Base-by-base conservation (phyloP, 306 rosid genomes). In the Glycine tomentella region DNA sequence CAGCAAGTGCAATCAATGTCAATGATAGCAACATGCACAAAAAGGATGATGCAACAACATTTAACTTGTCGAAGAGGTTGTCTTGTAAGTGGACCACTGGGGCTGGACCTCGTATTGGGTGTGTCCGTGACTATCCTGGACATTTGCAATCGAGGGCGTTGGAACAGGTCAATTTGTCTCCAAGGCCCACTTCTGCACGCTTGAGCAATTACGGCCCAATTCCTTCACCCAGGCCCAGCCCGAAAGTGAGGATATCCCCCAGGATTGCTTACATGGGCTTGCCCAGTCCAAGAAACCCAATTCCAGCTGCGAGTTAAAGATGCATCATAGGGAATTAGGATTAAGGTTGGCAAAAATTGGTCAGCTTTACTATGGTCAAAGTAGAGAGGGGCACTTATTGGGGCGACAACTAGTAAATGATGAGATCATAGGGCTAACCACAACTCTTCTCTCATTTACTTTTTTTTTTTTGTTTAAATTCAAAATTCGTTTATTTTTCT, bases 161-260 rank as follows among this genome's bases (percentile, higher is more conserved):
- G 83, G 99, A 95, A 63, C 98, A 95, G 34, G 97, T 95, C 77
- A 88, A 85, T 81, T 76, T 95, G 65, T 95, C 99, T 0, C 99
- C 99, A 0, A 82, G 90, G 7, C 85, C 90, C 17, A 87, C 81
- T 78, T 33, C 84, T 51, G 89, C 88, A 53, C 42, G 59, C 20
- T 45, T 92, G 53, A 81, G 7, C 59, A 82, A 33, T 12, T 89
- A 84, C 45, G 99, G 98, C 72, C 99, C 98, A 80, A 89, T 93
- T 33, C 99, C 98, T 8, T 95, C 99, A 5, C 98, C 99, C 20
- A 82, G 99, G 62, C 99, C 99, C 42, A 95, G 99, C 84, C 98
- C 99, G 72, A 93, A 90, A 52, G 72, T 95, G n/a, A 55, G 95
- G 84, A 72, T 95, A 14, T 95, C 98, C 3, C 99, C 99, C 0